Conservation (phyloP, 1,284 basidiomycete genomes). For the Sphaerobolus stellatus region DNA sequence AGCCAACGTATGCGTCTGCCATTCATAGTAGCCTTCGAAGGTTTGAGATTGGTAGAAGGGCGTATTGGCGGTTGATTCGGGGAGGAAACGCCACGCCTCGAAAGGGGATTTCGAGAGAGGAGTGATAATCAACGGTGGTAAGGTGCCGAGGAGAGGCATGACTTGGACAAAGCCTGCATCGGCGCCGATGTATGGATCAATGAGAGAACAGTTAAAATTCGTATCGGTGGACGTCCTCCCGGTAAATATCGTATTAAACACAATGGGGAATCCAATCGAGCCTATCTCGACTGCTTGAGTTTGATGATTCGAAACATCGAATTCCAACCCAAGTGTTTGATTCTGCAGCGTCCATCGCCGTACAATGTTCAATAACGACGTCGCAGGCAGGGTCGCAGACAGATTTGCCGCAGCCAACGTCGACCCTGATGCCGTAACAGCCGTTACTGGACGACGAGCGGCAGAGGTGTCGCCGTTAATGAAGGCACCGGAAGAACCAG, state of each 20-base stretch:
- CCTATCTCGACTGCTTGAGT: conserved; percentile 52
- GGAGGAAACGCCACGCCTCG: conserved; percentile 60
- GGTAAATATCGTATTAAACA: conserved; percentile 65
- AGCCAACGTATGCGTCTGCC: conserved; percentile 60
- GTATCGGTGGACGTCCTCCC: conserved; percentile 50
- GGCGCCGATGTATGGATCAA: conserved; percentile 58
- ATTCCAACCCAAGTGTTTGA: conserved; percentile 46
- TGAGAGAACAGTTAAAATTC: conserved; percentile 53
- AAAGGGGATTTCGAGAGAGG: conserved; percentile 51
- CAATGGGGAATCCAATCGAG: conserved; percentile 51
- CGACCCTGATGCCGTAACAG: conserved; percentile 39
- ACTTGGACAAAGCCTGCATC: conserved; percentile 56
- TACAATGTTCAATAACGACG: conserved; percentile 49
- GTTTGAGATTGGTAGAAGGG: conserved; percentile 60
- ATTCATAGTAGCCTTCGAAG: conserved; percentile 59
- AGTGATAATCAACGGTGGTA: conserved; percentile 51
- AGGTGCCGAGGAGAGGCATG: conserved; percentile 54
- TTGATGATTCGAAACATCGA: conserved; percentile 52
- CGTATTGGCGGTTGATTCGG: conserved; percentile 44
- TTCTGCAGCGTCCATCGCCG: conserved; percentile 50
- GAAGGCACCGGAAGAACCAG: conserved; percentile 43
- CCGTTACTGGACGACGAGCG: conserved; percentile 42
- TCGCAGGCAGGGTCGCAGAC: conserved; percentile 46
- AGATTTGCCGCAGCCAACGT: conserved; percentile 52
- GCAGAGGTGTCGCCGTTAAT: conserved; percentile 47